A percentile compares a stretch with the other conserved stretches of the same genome.
Evolutionary conservation across 192 early-diverging fungal genomes (phyloP).

Genomic region (Backusella mclennaniae): DNA sequence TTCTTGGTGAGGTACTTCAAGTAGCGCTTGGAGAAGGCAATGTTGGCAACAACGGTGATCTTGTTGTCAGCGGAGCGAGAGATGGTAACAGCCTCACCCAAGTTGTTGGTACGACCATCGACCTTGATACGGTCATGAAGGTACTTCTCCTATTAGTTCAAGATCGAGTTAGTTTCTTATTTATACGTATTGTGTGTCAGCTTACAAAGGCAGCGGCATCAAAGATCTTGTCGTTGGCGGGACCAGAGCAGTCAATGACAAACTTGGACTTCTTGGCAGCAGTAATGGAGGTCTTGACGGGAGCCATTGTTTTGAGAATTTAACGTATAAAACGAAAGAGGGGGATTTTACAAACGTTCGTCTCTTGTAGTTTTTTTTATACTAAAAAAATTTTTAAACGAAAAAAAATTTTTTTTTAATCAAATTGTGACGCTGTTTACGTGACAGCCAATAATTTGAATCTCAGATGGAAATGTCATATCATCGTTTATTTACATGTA

Average conservation of each 20-base stretch:
- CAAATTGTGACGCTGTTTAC: background rate
- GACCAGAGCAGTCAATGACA: slow-evolving; percentile 90
- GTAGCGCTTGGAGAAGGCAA: slow-evolving; percentile 95
- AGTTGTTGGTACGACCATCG: slow-evolving; percentile 92
- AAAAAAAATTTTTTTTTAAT: background rate
- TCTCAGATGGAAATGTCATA: background rate
- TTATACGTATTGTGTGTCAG: background rate
- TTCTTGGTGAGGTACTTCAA: slow-evolving; percentile 99
- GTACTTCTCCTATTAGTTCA: slow-evolving; percentile 79
- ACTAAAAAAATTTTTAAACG: background rate
- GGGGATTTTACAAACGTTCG: background rate
- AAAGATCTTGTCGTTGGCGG: slow-evolving; percentile 95
- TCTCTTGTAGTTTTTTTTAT: background rate
- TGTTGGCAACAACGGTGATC: slow-evolving; percentile 77
- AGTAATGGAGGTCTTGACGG: slow-evolving; percentile 23
- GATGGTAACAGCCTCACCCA: slow-evolving; percentile 84
- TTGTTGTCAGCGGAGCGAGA: slow-evolving; percentile 65
- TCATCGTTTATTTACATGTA: too few relatives aligned
- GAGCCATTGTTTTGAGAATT: slow-evolving; percentile 23
- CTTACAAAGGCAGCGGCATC: slow-evolving; percentile 92
- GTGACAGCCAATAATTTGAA: background rate
- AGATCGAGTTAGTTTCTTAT: background rate
- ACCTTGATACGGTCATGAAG: slow-evolving; percentile 99
- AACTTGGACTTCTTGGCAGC: slow-evolving; percentile 60
- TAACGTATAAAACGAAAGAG: slow-evolving; percentile 11